Percentiles rank a stretch among this genome's conserved stretches.
Evolutionary conservation across 2,329 filamentous ascomycete species (phyloP).

Genomic region (Lasiodiplodia sp.): DNA sequence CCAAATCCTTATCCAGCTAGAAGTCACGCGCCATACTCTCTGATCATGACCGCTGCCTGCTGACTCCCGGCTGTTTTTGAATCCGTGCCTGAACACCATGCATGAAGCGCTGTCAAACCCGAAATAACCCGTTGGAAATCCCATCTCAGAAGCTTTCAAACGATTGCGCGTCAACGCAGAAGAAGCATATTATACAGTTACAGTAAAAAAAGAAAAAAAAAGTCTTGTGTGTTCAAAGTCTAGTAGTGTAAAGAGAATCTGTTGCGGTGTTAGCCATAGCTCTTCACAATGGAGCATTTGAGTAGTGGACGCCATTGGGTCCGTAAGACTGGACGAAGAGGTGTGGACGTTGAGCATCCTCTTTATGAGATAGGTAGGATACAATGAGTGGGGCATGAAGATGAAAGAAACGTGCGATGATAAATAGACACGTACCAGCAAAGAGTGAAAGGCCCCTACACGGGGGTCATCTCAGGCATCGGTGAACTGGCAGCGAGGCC

Average conservation of each 20-base stretch:
- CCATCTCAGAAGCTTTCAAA: background rate
- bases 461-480: constrained; percentile 26
- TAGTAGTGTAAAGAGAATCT: constrained; percentile 4
- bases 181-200: constrained; percentile 26
- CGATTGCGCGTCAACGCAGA: constrained; percentile 6
- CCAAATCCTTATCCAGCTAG: constrained; percentile 27
- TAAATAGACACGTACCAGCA: background rate
- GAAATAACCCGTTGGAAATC: constrained; percentile 18
- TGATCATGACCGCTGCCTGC: constrained; percentile 23
- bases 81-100: constrained; percentile 26
- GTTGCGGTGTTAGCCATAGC: background rate
- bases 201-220: constrained; percentile 12
- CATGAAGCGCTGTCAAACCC: constrained; percentile 20
- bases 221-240: background rate
- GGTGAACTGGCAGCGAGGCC: constrained; percentile 23
- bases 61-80: constrained; percentile 26
- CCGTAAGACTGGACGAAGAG: background rate
- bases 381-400: background rate
- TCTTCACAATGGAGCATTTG: too few species aligned
- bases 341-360: background rate
- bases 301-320: background rate
- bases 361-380: background rate
- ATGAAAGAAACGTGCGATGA: background rate
- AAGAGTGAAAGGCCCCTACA: constrained; percentile 1
- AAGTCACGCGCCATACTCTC: constrained; percentile 28